Base-by-base conservation (phyloP, 2,329 filamentous ascomycete genomes). In the Chaetomiaceae sp. region DNA sequence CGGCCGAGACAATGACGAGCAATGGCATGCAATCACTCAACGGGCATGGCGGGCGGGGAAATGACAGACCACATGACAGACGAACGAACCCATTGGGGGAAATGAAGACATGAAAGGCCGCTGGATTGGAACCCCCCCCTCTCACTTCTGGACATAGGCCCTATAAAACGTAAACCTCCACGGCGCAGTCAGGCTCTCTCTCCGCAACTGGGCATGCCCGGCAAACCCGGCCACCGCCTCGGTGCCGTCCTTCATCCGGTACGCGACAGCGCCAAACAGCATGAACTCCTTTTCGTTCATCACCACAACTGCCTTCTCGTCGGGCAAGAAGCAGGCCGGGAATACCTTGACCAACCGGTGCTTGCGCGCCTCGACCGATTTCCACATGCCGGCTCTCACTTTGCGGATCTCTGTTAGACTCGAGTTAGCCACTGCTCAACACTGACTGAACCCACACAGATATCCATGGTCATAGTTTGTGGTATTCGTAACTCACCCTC, bases 321-420 rank as follows among this genome's bases (percentile, higher is more conserved):
- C 29, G 8, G 25, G 9, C n/a, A 46, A 33, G 20, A 54, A 58
- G 19, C 55, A 55, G 1, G 65, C 73, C 17, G 72, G 71, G 52
- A 76, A 77, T 7, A 75, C 71, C 60, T 73, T 73, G 27, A 60
- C 60, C 23, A 75, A 67, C 2, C 60, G 68, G 62, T 78, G 75
- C 54, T 63, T 71, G 36, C 75, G 66, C 34, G 67, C 64, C 51
- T 63, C 60, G 19, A 76, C 69, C 19, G 62, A 58, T 12, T 71
- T 66, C 74, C 75, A 76, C 75, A 77, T 78, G 22, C 67, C 63
- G 17, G 58, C 57, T 33, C 76, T 69, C 25, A 77, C 58, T 37
- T 63, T 62, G 4, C 67, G 67, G 44, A 78, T 73, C 36, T 73
- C 75, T 77, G 47, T 19, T n/a, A n/a, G n/a, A n/a, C n/a, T n/a